Conservation (phyloP, 2,329 filamentous ascomycete species). For the Fusarium zealandicum region DNA sequence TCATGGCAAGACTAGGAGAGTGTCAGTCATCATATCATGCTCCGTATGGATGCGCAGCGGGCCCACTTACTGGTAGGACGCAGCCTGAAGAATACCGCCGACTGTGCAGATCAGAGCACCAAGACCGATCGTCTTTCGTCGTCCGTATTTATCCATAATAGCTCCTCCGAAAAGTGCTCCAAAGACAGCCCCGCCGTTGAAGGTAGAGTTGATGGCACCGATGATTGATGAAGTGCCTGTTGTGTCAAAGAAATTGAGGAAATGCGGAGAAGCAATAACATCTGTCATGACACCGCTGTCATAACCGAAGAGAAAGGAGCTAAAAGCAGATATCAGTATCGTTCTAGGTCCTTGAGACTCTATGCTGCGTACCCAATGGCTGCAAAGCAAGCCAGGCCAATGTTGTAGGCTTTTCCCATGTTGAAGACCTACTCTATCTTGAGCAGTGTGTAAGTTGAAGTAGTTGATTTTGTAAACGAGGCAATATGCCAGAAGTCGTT, state of each 20-base stretch:
- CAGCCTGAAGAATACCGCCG: slow-evolving; percentile 62
- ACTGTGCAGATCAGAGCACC: slow-evolving; percentile 59
- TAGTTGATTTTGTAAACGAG: not conserved
- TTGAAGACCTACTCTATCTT: slow-evolving; percentile 2
- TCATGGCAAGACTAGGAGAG: slow-evolving; percentile 44
- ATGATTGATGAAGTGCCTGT: slow-evolving; percentile 51
- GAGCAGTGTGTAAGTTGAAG: not conserved
- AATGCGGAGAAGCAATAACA: slow-evolving; percentile 62
- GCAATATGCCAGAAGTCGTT: not conserved
- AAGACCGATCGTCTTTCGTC: slow-evolving; percentile 60
- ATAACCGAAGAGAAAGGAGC: slow-evolving; percentile 56
- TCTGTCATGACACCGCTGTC: slow-evolving; percentile 48
- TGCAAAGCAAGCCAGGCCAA: slow-evolving; percentile 50
- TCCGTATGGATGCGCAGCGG: not conserved
- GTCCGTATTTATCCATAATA: slow-evolving; percentile 64
- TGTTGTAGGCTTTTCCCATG: slow-evolving; percentile 52
- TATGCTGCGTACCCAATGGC: slow-evolving; percentile 47
- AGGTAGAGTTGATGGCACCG: slow-evolving; percentile 67
- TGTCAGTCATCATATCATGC: slow-evolving; percentile 56
- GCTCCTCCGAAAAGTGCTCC: slow-evolving; percentile 36
- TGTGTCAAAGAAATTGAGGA: slow-evolving; percentile 61
- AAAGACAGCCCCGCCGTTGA: slow-evolving; percentile 45
- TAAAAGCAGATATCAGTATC: slow-evolving; percentile 12
- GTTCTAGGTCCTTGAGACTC: not conserved
- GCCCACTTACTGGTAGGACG: slow-evolving; percentile 47